These are phyloP conservation scores for Croton setiger DNA, from an alignment of 441 rosid species.

Conservation along the genomic window DNA sequence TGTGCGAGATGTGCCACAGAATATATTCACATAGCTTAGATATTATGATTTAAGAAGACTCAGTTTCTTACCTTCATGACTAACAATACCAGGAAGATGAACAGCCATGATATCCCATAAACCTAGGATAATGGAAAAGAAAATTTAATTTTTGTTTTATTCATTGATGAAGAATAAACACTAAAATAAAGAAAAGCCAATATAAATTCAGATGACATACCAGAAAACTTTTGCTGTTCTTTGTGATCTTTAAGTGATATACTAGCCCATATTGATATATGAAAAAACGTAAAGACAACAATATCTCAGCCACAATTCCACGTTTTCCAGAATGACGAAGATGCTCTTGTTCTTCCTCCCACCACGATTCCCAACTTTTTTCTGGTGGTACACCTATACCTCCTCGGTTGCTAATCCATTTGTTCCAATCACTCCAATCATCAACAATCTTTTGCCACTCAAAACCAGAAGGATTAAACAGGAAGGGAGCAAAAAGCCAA, in stretches of 20 bases:
- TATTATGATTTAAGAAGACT: background rate
- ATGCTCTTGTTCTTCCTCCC: conserved; percentile 99
- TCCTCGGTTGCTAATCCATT: conserved; percentile 91
- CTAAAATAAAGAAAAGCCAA: conserved; percentile 6
- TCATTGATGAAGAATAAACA: background rate
- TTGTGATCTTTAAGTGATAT: conserved; percentile 71
- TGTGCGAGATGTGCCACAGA: background rate
- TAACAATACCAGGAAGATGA: conserved; percentile 77
- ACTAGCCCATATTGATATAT: conserved; percentile 97
- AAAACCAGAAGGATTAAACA: conserved; percentile 97
- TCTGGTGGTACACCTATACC: conserved; percentile 98
- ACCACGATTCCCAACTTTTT: conserved; percentile 99
- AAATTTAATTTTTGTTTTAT: conserved; percentile 5
- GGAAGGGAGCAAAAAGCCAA: conserved; percentile 99
- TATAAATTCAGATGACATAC: conserved; percentile 35
- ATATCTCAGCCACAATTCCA: conserved; percentile 83
- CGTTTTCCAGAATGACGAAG: conserved; percentile 86
- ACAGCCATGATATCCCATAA: conserved; percentile 95
- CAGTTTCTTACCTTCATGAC: conserved; percentile 83
- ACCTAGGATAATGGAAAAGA: conserved; percentile 46
- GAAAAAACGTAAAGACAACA: conserved; percentile 79
- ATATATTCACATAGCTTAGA: background rate
- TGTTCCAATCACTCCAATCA: conserved; percentile 99
- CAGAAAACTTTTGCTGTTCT: conserved; percentile 53
- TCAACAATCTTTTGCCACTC: conserved; percentile 99